Conservation (phyloP, 179 eudicot genomes). For the Beta macrorhiza region DNA sequence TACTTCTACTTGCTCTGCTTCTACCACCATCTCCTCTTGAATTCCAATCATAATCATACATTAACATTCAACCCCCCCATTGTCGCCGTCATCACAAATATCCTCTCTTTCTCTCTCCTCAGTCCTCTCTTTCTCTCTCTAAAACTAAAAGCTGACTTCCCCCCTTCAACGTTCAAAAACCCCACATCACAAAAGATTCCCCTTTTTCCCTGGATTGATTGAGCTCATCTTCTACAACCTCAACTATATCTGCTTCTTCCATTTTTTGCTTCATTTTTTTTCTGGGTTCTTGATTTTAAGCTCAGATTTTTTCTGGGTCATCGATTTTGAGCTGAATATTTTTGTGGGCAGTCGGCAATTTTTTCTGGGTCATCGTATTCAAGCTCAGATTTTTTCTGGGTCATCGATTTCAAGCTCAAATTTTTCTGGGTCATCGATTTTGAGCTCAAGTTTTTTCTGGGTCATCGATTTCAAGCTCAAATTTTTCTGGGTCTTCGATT, state of each 20-base stretch:
- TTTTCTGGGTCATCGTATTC: background rate
- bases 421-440: background rate
- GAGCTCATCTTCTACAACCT: background rate
- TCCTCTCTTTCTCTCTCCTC: conserved; percentile 8
- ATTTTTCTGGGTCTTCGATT: background rate
- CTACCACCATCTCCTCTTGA: background rate
- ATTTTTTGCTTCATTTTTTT: too few species aligned
- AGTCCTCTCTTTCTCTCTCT: background rate
- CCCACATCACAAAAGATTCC: background rate
- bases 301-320: background rate
- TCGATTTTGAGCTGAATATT: background rate
- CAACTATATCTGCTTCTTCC: too few species aligned
- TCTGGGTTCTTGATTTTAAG: too few species aligned
- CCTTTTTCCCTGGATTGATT: background rate
- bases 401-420: background rate
- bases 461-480: background rate
- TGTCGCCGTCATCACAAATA: conserved; percentile 25
- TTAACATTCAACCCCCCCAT: background rate
- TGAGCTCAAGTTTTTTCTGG: conserved; percentile 3
- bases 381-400: background rate
- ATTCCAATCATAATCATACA: background rate
- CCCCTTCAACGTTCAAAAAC: conserved; percentile 30
- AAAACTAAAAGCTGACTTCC: conserved; percentile 30
- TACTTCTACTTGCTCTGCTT: background rate
- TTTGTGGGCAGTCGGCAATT: too few species aligned